Percentiles rank a stretch among this genome's conserved stretches.
Evolutionary conservation across 768 basidiomycete species (phyloP).

Genomic region (Xerocomellus dryophilus): DNA sequence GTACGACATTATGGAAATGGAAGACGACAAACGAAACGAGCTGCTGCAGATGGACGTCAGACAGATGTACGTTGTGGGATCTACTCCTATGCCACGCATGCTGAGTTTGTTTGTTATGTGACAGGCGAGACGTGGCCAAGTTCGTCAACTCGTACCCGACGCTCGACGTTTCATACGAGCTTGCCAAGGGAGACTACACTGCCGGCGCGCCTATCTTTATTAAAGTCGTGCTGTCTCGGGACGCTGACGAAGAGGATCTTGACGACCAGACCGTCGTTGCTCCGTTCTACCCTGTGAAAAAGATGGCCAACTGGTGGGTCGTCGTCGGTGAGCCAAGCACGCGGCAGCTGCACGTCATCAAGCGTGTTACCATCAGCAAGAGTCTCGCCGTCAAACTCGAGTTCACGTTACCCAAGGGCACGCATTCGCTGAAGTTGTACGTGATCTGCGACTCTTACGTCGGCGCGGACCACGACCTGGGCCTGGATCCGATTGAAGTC

Average conservation of each 20-base stretch:
- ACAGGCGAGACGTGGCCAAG: slow-evolving; percentile 88
- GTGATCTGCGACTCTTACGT: slow-evolving; percentile 92
- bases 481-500: slow-evolving; percentile 77
- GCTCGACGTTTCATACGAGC: slow-evolving; percentile 83
- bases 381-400: slow-evolving; percentile 82
- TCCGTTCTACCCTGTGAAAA: slow-evolving; percentile 86
- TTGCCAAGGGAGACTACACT: slow-evolving; percentile 84
- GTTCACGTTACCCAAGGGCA: slow-evolving; percentile 82
- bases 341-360: slow-evolving; percentile 77
- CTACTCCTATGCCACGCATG: background rate
- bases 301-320: slow-evolving; percentile 97
- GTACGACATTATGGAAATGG: slow-evolving; percentile 98
- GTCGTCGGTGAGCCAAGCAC: slow-evolving; percentile 83
- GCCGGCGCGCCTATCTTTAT: slow-evolving; percentile 82
- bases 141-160: slow-evolving; percentile 98
- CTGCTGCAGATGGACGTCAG: slow-evolving; percentile 79
- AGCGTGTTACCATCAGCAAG: slow-evolving; percentile 81
- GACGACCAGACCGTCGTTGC: slow-evolving; percentile 86
- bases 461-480: slow-evolving; percentile 90
- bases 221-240: slow-evolving; percentile 75
- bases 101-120: background rate
- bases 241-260: slow-evolving; percentile 73
- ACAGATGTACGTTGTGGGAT: slow-evolving; percentile 66
- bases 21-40: slow-evolving; percentile 81
- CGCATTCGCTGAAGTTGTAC: slow-evolving; percentile 78